A percentile compares a stretch with the other conserved stretches of the same genome.
Conservation (phyloP, 192 early-diverging fungal genomes). For the Linnemannia exigua region DNA sequence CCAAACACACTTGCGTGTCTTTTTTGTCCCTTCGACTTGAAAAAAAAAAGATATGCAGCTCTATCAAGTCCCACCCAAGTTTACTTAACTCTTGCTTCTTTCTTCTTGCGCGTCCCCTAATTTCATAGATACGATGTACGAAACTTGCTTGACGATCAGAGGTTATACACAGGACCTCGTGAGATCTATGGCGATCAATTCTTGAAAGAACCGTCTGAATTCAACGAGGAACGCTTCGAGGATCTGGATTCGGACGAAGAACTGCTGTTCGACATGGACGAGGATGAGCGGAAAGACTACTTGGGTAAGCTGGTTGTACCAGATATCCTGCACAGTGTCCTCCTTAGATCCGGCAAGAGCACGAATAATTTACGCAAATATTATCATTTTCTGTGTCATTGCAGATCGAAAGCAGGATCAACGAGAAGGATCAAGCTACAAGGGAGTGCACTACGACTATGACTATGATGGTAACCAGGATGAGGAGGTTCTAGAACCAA, state of each 20-base stretch:
- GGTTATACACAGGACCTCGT: conserved; percentile 27
- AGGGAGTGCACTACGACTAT: conserved; percentile 33
- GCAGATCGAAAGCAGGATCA: conserved; percentile 24
- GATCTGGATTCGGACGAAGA: conserved; percentile 77
- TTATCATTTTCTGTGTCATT: background rate
- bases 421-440: conserved; percentile 16
- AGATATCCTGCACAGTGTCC: background rate
- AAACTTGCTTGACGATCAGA: conserved; percentile 67
- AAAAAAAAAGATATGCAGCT: no score
- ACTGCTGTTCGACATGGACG: conserved; percentile 63
- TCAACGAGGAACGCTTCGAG: conserved; percentile 67
- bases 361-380: background rate
- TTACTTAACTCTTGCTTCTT: background rate
- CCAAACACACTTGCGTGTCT: no score
- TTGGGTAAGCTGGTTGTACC: conserved; percentile 50
- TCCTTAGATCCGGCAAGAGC: background rate
- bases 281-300: conserved; percentile 66
- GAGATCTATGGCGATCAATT: conserved; percentile 18
- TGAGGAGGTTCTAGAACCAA: conserved; percentile 18
- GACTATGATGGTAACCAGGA: conserved; percentile 37
- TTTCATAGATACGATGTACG: conserved; percentile 72
- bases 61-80: background rate
- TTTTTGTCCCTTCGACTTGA: no score
- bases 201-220: conserved; percentile 4
- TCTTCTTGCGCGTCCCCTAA: background rate